A percentile compares a stretch with the other conserved stretches of the same genome.
These are phyloP conservation scores for Ogataea pignaliae DNA, from an alignment of 805 yeast species.

Conservation along the genomic window DNA sequence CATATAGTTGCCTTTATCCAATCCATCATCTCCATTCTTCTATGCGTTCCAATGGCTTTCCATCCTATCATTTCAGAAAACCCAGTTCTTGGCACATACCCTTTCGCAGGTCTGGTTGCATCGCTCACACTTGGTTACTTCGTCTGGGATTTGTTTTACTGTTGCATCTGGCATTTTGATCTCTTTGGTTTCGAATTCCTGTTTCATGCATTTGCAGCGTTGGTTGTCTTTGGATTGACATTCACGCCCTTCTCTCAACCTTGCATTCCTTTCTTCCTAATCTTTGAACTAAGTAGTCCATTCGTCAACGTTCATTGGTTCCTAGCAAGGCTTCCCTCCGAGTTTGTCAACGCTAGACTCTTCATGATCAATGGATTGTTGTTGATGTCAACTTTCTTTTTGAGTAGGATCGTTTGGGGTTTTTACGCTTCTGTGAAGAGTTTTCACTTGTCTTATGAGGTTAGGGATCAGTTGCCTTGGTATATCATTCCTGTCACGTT, in stretches of 20 bases:
- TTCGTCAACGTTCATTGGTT: conserved; percentile 95
- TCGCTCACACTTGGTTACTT: conserved; percentile 82
- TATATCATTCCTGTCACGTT: conserved; percentile 49
- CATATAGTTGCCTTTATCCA: conserved; percentile 89
- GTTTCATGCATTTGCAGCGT: conserved; percentile 79
- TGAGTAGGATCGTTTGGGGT: conserved; percentile 84
- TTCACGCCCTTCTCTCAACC: conserved; percentile 74
- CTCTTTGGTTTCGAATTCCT: conserved; percentile 80
- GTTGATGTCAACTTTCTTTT: conserved; percentile 66
- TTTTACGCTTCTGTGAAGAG: conserved; percentile 63
- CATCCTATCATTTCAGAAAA: conserved; percentile 46
- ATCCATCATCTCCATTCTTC: conserved; percentile 56
- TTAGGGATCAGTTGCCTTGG: conserved; percentile 38
- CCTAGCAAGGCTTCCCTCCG: conserved; percentile 69
- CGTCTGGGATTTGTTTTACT: conserved; percentile 80
- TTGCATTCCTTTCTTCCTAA: conserved; percentile 75
- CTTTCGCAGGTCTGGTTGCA: conserved; percentile 70
- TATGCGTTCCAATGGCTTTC: conserved; percentile 61
- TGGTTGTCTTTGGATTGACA: conserved; percentile 63
- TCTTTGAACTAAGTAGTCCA: conserved; percentile 89
- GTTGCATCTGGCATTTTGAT: conserved; percentile 50
- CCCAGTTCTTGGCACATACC: conserved; percentile 63
- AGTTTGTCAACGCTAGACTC: conserved; percentile 49
- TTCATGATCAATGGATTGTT: conserved; percentile 67
- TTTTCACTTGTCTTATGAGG: conserved; percentile 39